These are phyloP conservation scores for Rhizophora mangle DNA, from an alignment of 345 rosid genomes.

Conservation along the genomic window DNA sequence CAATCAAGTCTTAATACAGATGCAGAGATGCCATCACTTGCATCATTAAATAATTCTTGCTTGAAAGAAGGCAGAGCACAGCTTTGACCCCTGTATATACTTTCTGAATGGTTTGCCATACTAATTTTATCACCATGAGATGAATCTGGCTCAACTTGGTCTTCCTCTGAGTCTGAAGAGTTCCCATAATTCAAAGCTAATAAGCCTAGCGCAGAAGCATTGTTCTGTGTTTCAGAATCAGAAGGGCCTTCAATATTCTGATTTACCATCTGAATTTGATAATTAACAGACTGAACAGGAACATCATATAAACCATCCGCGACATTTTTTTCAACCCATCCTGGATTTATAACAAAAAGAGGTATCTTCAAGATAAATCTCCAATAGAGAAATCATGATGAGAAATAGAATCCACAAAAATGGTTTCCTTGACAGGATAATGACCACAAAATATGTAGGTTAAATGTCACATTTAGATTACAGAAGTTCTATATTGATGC, in stretches of 20 bases:
- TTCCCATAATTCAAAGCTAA: conserved; percentile 80
- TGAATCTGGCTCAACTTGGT: conserved; percentile 37
- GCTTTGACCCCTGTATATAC: conserved; percentile 20
- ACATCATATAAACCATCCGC: conserved; percentile 38
- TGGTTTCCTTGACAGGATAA: not conserved
- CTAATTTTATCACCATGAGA: conserved; percentile 30
- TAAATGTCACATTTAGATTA: conserved; percentile 4
- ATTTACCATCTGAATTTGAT: conserved; percentile 28
- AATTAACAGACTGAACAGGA: conserved; percentile 44
- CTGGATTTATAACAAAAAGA: conserved; percentile 37
- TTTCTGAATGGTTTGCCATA: conserved; percentile 23
- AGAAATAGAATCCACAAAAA: not conserved
- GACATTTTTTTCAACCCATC: conserved; percentile 32
- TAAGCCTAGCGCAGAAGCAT: conserved; percentile 68
- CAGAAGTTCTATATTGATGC: not conserved
- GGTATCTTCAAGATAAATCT: conserved; percentile 12
- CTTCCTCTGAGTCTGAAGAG: conserved; percentile 93
- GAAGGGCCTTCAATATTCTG: conserved; percentile 35
- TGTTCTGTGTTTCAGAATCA: conserved; percentile 23
- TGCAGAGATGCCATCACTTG: conserved; percentile 15
- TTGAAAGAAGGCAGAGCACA: conserved; percentile 21
- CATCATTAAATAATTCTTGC: conserved; percentile 25
- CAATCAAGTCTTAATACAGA: conserved; percentile 22
- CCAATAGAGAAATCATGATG: not conserved
- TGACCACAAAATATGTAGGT: not conserved